Evolutionary conservation across 2,329 filamentous ascomycete genomes (phyloP).

Genomic region (Aspergillus transmontanensis): DNA sequence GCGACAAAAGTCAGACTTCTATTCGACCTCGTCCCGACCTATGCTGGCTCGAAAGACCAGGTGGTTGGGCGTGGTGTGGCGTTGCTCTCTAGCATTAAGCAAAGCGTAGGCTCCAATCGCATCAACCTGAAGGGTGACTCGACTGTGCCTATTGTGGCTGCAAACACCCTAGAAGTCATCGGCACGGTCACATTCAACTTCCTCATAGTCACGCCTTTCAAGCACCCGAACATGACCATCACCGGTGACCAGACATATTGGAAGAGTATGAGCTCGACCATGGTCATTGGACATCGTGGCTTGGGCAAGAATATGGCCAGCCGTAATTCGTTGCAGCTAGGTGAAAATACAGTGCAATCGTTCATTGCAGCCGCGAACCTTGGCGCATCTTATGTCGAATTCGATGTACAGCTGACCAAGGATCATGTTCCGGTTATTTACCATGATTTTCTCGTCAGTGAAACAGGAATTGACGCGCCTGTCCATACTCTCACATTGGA

Average conservation of each 20-base stretch:
- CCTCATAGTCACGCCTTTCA: conserved; percentile 89
- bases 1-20: conserved; percentile 80
- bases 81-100: conserved; percentile 81
- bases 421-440: conserved; percentile 98
- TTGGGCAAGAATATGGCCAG: conserved; percentile 87
- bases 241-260: conserved; percentile 92
- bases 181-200: conserved; percentile 97
- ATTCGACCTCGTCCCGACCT: conserved; percentile 95
- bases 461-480: conserved; percentile 94
- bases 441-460: conserved; percentile 96
- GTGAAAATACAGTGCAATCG: conserved; percentile 92
- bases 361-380: conserved; percentile 96
- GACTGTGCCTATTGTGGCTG: conserved; percentile 85
- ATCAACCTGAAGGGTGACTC: conserved; percentile 91
- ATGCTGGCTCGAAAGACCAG: conserved; percentile 78
- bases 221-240: conserved; percentile 90
- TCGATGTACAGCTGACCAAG: conserved; percentile 96
- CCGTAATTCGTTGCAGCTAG: conserved; percentile 85
- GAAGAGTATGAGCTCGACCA: conserved; percentile 87
- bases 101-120: conserved; percentile 78
- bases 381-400: conserved; percentile 73
- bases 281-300: conserved; percentile 74
- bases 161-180: conserved; percentile 82
- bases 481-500: conserved; percentile 94
- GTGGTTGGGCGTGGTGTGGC: conserved; percentile 88